Evolutionary conservation across 2,329 filamentous ascomycete genomes (phyloP), one percentile per base, ranked within the genome.

Genomic region (Colletotrichum sp.): DNA sequence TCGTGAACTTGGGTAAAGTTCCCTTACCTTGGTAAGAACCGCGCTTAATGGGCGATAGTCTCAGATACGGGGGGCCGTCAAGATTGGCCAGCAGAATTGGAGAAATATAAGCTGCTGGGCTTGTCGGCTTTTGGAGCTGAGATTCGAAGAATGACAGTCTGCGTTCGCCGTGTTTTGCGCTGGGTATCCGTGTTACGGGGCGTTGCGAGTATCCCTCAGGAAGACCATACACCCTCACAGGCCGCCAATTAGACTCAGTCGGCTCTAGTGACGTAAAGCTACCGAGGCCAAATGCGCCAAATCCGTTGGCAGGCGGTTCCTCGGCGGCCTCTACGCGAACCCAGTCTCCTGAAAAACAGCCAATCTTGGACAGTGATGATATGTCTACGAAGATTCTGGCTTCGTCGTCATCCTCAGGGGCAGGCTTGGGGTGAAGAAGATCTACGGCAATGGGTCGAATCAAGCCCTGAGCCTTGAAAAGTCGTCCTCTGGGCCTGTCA

Each of bases 341-440:
- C 97, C 97, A 99, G 81, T 99, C 97, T 34, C 97, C 97, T 1
- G 96, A 98, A 82, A 99, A 99, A 83, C 96, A 98, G 18, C 96
- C 96, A 69, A 99, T 94, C 79, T 96, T 96, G 16, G 95, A 94
- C 24, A 99, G 85, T 2, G 95, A 95, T 73, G 92, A 93, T 9
- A 97, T 94, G 79, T 98, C 96, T 7, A 99, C 96, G 80, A 96
- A 99, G 3, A 98, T 90, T 63, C 97, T 92, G 3, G 95, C 93
- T 79, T 97, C 94, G 78, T 98, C 96, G 76, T 99, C 97, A 76
- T 98, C 96, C 30, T 92, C 91, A 1, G 89, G 84, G 2, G 86
- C 86, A 4, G 97, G 96, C 78, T 94, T 96, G 0, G 97, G 97
- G 78, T 98, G 94, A 3, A 99, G 87, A 3, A 97, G 85, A 58